Conservation (phyloP, 1,284 basidiomycete species). For the Malassezia vespertilionis region DNA sequence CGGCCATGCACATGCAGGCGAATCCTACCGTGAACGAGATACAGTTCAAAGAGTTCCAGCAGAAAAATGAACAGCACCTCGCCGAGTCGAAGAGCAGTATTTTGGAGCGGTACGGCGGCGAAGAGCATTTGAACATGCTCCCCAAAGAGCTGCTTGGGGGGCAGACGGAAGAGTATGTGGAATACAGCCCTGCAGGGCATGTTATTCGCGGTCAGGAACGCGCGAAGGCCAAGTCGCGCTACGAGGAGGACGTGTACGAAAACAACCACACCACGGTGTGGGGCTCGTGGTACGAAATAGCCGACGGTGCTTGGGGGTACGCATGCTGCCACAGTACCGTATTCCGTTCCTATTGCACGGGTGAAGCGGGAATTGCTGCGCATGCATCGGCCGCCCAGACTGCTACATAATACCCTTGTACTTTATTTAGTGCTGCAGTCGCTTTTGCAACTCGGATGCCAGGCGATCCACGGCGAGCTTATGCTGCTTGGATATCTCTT, state of each 20-base stretch:
- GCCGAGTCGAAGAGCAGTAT: conserved; percentile 62
- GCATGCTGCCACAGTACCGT: conserved; percentile 81
- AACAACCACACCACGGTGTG: conserved; percentile 90
- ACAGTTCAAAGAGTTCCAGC: conserved; percentile 74
- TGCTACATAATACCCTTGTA: conserved; percentile 34
- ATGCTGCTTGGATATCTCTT: conserved; percentile 16
- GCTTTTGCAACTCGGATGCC: conserved; percentile 13
- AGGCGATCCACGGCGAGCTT: conserved; percentile 5
- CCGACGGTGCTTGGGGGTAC: conserved; percentile 73
- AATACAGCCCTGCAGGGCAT: conserved; percentile 85
- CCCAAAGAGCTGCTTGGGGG: conserved; percentile 81
- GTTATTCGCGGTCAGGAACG: conserved; percentile 83
- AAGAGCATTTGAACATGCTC: conserved; percentile 73
- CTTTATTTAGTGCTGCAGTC: conserved; percentile 4
- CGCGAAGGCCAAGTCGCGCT: conserved; percentile 74
- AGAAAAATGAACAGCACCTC: conserved; percentile 83
- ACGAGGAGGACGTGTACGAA: conserved; percentile 60
- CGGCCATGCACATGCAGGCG: conserved; percentile 81
- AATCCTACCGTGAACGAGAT: conserved; percentile 88
- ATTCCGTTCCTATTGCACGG: conserved; percentile 85
- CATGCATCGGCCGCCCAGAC: conserved; percentile 52
- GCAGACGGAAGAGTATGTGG: conserved; percentile 93
- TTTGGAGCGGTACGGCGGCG: conserved; percentile 72
- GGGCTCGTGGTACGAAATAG: conserved; percentile 83
- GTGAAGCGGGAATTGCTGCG: conserved; percentile 72